phyloP scores from a whole-genome alignment of 768 basidiomycete genomes.

The Psilocybe tampanensis region DNA sequence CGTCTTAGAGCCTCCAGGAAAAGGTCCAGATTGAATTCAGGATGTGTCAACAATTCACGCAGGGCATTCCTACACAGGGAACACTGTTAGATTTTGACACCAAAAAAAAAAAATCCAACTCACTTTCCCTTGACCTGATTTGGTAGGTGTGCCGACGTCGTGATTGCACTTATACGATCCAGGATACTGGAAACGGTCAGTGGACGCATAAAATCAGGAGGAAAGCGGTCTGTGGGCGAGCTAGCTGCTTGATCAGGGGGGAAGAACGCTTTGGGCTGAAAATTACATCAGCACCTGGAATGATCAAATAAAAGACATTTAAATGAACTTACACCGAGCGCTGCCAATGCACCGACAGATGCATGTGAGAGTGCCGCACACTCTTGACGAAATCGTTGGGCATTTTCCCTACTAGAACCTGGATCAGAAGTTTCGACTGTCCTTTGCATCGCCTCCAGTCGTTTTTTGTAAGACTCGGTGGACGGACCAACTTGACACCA shows the following conservation, averaged over 20 bases:
- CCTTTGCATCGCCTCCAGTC: constrained; percentile 71
- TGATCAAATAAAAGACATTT: neutral
- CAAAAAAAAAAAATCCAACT: no score
- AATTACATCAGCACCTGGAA: constrained; percentile 1
- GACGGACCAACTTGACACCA: constrained; percentile 90
- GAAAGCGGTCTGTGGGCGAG: constrained; percentile 64
- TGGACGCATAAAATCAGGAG: constrained; percentile 53
- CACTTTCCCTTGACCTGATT: constrained; percentile 67
- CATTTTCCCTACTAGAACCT: constrained; percentile 49
- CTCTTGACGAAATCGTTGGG: constrained; percentile 70
- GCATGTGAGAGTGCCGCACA: constrained; percentile 75
- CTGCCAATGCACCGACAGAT: constrained; percentile 85
- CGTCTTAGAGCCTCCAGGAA: constrained; percentile 68
- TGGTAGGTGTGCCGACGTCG: constrained; percentile 56
- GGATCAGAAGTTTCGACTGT: constrained; percentile 59
- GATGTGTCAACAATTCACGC: constrained; percentile 63
- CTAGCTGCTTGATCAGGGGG: constrained; percentile 57
- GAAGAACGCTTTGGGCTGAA: constrained; percentile 79
- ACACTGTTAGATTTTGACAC: no score
- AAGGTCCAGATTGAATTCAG: constrained; percentile 54
- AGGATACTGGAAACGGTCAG: constrained; percentile 55
- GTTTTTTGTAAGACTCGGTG: constrained; percentile 69
- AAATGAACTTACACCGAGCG: constrained; percentile 72
- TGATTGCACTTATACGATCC: constrained; percentile 70
- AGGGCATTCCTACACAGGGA: constrained; percentile 66